Percentiles rank a stretch among this genome's conserved stretches.
These are phyloP conservation scores for Saturnispora quitensis DNA, from an alignment of 805 yeast genomes.

Conservation along the genomic window DNA sequence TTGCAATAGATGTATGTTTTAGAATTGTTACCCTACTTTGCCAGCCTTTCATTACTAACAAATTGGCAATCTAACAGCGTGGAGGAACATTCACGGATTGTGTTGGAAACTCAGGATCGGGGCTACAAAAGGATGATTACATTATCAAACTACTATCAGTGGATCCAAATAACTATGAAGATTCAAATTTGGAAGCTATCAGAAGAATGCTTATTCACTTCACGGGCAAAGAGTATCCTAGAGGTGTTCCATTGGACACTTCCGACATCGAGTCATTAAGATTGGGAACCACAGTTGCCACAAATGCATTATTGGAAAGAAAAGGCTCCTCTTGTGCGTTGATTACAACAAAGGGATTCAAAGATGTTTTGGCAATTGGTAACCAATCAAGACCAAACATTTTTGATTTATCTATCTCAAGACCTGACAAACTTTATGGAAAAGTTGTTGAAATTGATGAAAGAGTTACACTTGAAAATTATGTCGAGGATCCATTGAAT, in stretches of 20 bases:
- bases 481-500: conserved; percentile 58
- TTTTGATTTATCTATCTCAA: conserved; percentile 70
- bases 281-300: conserved; percentile 94
- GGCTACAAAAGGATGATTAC: conserved; percentile 44
- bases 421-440: conserved; percentile 64
- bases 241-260: conserved; percentile 52
- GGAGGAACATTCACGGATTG: conserved; percentile 94
- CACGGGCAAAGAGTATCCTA: conserved; percentile 45
- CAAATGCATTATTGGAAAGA: conserved; percentile 87
- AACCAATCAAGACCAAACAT: conserved; percentile 88
- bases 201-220: conserved; percentile 62
- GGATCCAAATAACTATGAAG: conserved; percentile 78
- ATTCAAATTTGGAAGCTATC: conserved; percentile 91
- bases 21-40: not conserved
- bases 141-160: conserved; percentile 77
- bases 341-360: conserved; percentile 81
- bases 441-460: conserved; percentile 81
- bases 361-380: conserved; percentile 75
- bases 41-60: not conserved
- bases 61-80: conserved; percentile 22
- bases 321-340: conserved; percentile 86
- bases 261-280: conserved; percentile 58
- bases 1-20: conserved; percentile 15
- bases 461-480: conserved; percentile 77
- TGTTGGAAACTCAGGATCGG: conserved; percentile 43